Conservation (phyloP, 257 asterid species). For the Oldenlandia corymbosa region DNA sequence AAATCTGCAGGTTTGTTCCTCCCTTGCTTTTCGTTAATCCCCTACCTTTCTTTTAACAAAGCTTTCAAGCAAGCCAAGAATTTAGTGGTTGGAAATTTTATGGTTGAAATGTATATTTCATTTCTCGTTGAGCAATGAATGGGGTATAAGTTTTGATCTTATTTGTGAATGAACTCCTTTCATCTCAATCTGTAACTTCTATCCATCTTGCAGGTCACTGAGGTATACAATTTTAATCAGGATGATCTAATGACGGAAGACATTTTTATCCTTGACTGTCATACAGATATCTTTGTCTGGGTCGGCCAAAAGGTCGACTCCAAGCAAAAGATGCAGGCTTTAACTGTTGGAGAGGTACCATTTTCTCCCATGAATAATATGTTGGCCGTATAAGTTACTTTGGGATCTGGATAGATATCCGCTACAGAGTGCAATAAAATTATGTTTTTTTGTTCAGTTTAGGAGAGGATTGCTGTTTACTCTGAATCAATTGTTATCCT, state of each 20-base stretch:
- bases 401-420: background rate
- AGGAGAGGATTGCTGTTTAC: background rate
- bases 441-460: background rate
- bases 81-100: background rate
- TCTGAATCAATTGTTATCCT: background rate
- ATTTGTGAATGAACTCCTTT: background rate
- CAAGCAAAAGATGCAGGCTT: constrained; percentile 63
- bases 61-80: background rate
- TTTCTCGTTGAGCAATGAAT: background rate
- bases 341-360: constrained; percentile 72
- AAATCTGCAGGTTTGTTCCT: constrained; percentile 66
- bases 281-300: constrained; percentile 84
- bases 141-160: background rate
- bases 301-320: constrained; percentile 79
- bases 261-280: constrained; percentile 81
- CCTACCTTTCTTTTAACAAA: background rate
- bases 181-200: constrained; percentile 10
- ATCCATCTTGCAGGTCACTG: constrained; percentile 61
- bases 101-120: background rate
- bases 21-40: background rate
- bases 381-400: background rate
- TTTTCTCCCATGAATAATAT: constrained; percentile 5
- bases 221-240: constrained; percentile 85
- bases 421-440: background rate
- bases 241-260: constrained; percentile 98